These are phyloP conservation scores for Sophora flavescens DNA, from an alignment of 306 rosid genomes.

Conservation along the genomic window DNA sequence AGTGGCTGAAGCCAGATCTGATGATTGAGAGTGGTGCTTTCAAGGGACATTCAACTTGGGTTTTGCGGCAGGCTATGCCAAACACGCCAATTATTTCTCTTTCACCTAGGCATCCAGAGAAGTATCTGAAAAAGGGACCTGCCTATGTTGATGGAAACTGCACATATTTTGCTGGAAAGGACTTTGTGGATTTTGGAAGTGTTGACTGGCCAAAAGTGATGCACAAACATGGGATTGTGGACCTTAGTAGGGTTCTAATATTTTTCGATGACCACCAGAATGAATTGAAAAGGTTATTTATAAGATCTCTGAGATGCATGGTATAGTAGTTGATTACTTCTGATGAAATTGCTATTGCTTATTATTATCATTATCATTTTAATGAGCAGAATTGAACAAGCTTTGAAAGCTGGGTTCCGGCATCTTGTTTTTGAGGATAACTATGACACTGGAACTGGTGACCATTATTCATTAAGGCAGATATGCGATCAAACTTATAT, in stretches of 20 bases:
- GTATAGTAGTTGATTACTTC: constrained; percentile 31
- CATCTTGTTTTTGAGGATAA: constrained; percentile 99
- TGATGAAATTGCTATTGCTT: constrained; percentile 45
- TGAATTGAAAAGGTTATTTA: constrained; percentile 83
- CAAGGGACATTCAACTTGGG: constrained; percentile 99
- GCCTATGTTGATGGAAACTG: constrained; percentile 96
- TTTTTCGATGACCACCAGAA: constrained; percentile 98
- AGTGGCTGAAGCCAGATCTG: constrained; percentile 91
- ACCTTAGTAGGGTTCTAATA: constrained; percentile 78
- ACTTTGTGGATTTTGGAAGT: constrained; percentile 94
- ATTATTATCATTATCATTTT: constrained; percentile 17
- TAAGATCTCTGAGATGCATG: constrained; percentile 34
- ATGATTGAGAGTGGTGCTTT: constrained; percentile 99
- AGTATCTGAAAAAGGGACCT: constrained; percentile 92
- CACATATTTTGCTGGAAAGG: constrained; percentile 95
- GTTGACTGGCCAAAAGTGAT: constrained; percentile 77
- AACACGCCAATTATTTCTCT: constrained; percentile 76
- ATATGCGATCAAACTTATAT: constrained; percentile 95
- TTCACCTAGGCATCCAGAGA: constrained; percentile 96
- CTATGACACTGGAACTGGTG: constrained; percentile 99
- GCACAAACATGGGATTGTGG: constrained; percentile 71
- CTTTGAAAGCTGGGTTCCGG: constrained; percentile 86
- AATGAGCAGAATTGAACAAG: constrained; percentile 76
- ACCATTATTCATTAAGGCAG: constrained; percentile 96
- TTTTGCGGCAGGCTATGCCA: constrained; percentile 96